These are phyloP conservation scores for Rubus idaeus DNA, from an alignment of 306 rosid genomes.

Conservation along the genomic window DNA sequence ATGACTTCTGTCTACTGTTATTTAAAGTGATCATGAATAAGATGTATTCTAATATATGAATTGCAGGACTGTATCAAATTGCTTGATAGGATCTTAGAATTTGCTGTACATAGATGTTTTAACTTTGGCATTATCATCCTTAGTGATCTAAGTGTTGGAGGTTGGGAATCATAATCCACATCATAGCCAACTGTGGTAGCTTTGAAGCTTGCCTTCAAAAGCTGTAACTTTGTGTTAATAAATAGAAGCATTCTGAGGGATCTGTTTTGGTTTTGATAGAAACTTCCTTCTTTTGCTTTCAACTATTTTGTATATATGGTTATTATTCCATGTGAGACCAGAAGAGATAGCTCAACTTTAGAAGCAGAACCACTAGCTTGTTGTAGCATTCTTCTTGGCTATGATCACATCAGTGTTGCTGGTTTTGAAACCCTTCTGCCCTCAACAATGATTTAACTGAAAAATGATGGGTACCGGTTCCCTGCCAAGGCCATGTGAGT, in stretches of 20 bases:
- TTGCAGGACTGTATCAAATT: constrained; percentile 10
- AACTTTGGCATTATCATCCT: neutral
- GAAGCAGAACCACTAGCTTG: neutral
- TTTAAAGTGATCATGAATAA: constrained; percentile 38
- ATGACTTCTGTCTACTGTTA: constrained; percentile 34
- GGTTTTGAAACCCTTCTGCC: neutral
- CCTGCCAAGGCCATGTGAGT: constrained; percentile 20
- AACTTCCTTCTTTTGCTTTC: neutral
- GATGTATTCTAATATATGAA: constrained; percentile 29
- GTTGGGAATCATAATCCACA: neutral
- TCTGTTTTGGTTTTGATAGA: neutral
- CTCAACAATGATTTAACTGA: constrained; percentile 2
- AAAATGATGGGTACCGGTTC: neutral
- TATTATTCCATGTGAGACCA: neutral
- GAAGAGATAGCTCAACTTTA: neutral
- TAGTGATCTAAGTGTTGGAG: neutral
- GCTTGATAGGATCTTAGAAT: neutral
- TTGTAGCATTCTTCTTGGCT: neutral
- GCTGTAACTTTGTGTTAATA: neutral
- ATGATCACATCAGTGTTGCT: neutral
- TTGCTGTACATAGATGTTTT: constrained; percentile 5
- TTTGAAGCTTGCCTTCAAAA: neutral
- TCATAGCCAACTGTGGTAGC: neutral
- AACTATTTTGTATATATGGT: neutral
- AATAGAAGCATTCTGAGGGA: neutral